These are phyloP conservation scores for Dioszegia crocea DNA, from an alignment of 768 basidiomycete genomes.

Conservation along the genomic window DNA sequence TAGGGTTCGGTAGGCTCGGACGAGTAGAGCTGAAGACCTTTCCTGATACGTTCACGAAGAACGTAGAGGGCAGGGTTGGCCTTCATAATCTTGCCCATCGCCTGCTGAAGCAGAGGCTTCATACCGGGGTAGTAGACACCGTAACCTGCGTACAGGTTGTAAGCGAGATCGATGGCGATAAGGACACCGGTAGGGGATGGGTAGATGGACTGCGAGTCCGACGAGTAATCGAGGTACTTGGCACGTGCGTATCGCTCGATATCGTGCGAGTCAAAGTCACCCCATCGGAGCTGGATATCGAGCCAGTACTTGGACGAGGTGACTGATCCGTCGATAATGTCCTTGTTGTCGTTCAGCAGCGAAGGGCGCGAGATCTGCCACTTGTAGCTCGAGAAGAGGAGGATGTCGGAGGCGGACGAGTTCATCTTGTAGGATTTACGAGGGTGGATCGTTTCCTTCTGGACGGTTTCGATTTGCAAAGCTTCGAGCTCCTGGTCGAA, in stretches of 20 bases:
- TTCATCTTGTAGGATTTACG: constrained; percentile 99
- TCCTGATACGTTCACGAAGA: constrained; percentile 94
- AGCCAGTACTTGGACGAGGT: constrained; percentile 99
- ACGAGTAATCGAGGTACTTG: constrained; percentile 91
- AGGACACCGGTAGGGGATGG: constrained; percentile 98
- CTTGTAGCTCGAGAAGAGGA: constrained; percentile 83
- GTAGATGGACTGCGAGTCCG: constrained; percentile 96
- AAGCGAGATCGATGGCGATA: constrained; percentile 97
- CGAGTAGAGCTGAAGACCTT: constrained; percentile 95
- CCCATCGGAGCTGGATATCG: constrained; percentile 59
- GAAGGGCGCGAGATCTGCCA: constrained; percentile 98
- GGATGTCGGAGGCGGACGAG: constrained; percentile 96
- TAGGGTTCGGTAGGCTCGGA: constrained; percentile 99
- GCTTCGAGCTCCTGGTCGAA: constrained; percentile 99
- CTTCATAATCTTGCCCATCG: constrained; percentile 99
- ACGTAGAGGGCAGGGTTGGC: constrained; percentile 98
- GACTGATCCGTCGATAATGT: constrained; percentile 84
- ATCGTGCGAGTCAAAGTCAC: constrained; percentile 98
- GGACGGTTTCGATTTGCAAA: constrained; percentile 96
- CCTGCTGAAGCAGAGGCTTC: constrained; percentile 96
- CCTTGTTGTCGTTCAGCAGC: constrained; percentile 90
- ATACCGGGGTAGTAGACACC: constrained; percentile 99
- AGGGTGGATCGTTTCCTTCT: constrained; percentile 99
- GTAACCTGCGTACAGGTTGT: constrained; percentile 97
- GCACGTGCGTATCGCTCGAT: constrained; percentile 98